Evolutionary conservation across 306 rosid genomes (phyloP), one percentile per base, ranked within the genome.

Genomic region (Luffa aegyptiaca): DNA sequence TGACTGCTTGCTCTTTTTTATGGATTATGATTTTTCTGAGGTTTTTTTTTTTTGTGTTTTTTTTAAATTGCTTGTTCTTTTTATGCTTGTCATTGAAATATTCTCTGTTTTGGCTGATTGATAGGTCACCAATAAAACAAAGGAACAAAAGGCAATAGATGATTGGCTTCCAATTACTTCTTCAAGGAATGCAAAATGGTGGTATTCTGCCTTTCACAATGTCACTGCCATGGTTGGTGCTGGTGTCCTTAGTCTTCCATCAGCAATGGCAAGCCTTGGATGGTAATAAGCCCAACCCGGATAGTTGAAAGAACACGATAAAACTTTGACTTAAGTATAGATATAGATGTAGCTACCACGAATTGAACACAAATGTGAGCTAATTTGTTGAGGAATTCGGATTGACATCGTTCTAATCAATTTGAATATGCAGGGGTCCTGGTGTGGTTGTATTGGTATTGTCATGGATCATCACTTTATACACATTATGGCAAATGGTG

Each of bases 221-320:
- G 88, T 89, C 20, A 87, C 90, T 1, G 92, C 92, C 88, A 89
- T 89, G 92, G 92, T 89, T 37, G 92, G 92, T 16, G 93, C 93
- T 70, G 93, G 93, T 17, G 93, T 89, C 68, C 89, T 89, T 57
- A 62, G 93, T 77, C 92, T 89, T 26, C 92, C 92, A 62, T 85
- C 78, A 16, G 92, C 92, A 53, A 84, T 89, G 90, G 13, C 92
- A 10, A 78, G 79, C 39, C 89, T 89, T 35, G 92, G 92, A 80
- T 89, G 92, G 92, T 89, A 66, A 68, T 20, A 10, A 16, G 1
- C 35, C 59, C 80, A 39, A 37, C 4, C 18, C 36, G 0, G 8
- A 36, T 39, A 10, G 21, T 26, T 41, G 52, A 68, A 8, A 68
- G 35, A 68, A 68, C 35, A 41, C 14, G 26, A 37, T 62, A n/a